These are phyloP conservation scores for Pseudogymnoascus verrucosus DNA, from an alignment of 2,329 filamentous ascomycete genomes.

Conservation along the genomic window DNA sequence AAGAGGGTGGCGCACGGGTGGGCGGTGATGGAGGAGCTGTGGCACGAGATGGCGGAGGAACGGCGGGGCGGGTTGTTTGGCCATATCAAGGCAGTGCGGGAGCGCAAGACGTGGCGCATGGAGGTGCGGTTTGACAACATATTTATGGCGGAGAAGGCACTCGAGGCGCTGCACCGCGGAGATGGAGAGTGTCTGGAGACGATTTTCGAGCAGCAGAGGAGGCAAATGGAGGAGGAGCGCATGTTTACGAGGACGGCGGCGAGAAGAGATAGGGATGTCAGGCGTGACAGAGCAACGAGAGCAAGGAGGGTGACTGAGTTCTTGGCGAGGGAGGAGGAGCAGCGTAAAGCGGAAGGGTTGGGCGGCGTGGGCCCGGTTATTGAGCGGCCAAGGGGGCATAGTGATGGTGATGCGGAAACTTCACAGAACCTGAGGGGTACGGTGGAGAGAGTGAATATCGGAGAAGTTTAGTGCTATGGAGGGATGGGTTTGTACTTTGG, in stretches of 20 bases:
- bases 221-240: slow-evolving; percentile 15
- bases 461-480: not conserved
- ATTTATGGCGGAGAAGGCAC: slow-evolving; percentile 36
- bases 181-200: slow-evolving; percentile 35
- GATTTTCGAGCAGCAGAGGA: slow-evolving; percentile 20
- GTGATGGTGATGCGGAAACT: not conserved
- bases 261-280: not conserved
- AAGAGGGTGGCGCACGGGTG: slow-evolving; percentile 35
- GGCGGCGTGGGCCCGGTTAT: not conserved
- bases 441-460: not conserved
- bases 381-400: not conserved
- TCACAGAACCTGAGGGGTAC: not conserved
- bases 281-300: not conserved
- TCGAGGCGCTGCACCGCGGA: slow-evolving; percentile 34
- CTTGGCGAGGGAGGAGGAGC: not conserved
- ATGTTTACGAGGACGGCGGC: slow-evolving; percentile 15
- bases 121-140: slow-evolving; percentile 39
- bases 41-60: slow-evolving; percentile 32
- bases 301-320: not conserved
- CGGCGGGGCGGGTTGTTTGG: slow-evolving; percentile 18
- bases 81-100: slow-evolving; percentile 29
- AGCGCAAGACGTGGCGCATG: slow-evolving; percentile 35
- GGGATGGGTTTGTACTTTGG: not conserved
- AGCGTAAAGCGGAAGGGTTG: not conserved
- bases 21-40: slow-evolving; percentile 35